Conservation (phyloP, 179 eudicot species). For the Vitellaria paradoxa region DNA sequence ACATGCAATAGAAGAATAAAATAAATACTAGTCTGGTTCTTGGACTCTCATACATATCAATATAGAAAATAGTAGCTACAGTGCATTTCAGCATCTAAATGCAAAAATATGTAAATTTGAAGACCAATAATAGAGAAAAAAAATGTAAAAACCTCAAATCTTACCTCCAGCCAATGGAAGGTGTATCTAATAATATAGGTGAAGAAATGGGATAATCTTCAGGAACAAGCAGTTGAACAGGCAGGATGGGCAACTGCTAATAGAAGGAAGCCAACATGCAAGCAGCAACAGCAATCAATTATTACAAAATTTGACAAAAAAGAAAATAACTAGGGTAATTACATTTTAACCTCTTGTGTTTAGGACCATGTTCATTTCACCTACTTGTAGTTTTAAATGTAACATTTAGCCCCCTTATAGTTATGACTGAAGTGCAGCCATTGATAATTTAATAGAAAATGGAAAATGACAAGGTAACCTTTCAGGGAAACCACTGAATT, state of each 20-base stretch:
- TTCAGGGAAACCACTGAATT: too few relatives aligned
- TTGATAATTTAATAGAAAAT: too few relatives aligned
- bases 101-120: not conserved
- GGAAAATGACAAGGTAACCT: too few relatives aligned
- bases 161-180: conserved; percentile 22
- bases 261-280: not conserved
- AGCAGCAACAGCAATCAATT: not conserved
- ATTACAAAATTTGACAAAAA: not conserved
- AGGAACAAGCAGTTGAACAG: conserved; percentile 26
- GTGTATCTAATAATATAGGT: conserved; percentile 23
- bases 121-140: not conserved
- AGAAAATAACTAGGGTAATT: not conserved
- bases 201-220: conserved; percentile 34
- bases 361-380: too few relatives aligned
- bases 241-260: conserved; percentile 22
- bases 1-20: not conserved
- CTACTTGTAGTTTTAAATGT: too few relatives aligned
- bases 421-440: too few relatives aligned
- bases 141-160: not conserved
- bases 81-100: not conserved
- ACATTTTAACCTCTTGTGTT: too few relatives aligned
- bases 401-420: too few relatives aligned
- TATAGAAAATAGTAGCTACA: not conserved
- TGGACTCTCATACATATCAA: not conserved
- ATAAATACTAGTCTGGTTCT: not conserved